Evolutionary conservation across 2,329 filamentous ascomycete genomes (phyloP).

Genomic region (Aspergillus costaricaensis): DNA sequence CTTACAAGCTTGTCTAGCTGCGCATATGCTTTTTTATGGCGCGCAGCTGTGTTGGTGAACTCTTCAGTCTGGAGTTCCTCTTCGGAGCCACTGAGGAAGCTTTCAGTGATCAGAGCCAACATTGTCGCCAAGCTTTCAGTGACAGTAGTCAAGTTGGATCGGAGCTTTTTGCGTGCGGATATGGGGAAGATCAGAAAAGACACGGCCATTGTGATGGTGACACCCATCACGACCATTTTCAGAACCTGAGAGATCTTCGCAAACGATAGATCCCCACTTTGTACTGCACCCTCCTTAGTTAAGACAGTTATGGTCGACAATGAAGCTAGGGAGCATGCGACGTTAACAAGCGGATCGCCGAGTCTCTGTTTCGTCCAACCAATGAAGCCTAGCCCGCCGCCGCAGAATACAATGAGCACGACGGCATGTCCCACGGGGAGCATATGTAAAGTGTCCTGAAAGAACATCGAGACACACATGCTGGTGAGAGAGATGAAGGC

Average conservation of each 20-base stretch:
- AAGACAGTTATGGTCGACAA: slow-evolving; percentile 86
- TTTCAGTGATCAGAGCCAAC: slow-evolving; percentile 76
- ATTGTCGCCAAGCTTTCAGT: slow-evolving; percentile 78
- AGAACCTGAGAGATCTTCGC: slow-evolving; percentile 79
- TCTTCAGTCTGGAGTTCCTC: slow-evolving; percentile 69
- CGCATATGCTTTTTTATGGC: slow-evolving; percentile 68
- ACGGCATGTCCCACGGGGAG: slow-evolving; percentile 74
- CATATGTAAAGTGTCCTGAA: slow-evolving; percentile 66
- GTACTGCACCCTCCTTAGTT: slow-evolving; percentile 87
- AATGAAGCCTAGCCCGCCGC: slow-evolving; percentile 81
- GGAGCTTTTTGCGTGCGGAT: slow-evolving; percentile 72
- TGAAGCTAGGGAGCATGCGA: slow-evolving; percentile 81
- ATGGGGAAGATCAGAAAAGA: slow-evolving; percentile 77
- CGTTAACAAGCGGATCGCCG: slow-evolving; percentile 77
- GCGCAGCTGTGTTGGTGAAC: slow-evolving; percentile 63
- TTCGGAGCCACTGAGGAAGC: slow-evolving; percentile 81
- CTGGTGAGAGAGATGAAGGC: slow-evolving; percentile 75
- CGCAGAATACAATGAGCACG: slow-evolving; percentile 80
- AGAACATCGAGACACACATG: slow-evolving; percentile 84
- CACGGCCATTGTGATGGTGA: slow-evolving; percentile 68
- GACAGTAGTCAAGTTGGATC: slow-evolving; percentile 70
- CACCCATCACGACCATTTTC: slow-evolving; percentile 80
- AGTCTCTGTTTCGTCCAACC: slow-evolving; percentile 83
- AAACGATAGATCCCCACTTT: slow-evolving; percentile 77
- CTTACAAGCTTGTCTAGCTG: slow-evolving; percentile 74